These are phyloP conservation scores for Agaricus sinodeliciosus DNA, from an alignment of 768 basidiomycete genomes.

Conservation along the genomic window DNA sequence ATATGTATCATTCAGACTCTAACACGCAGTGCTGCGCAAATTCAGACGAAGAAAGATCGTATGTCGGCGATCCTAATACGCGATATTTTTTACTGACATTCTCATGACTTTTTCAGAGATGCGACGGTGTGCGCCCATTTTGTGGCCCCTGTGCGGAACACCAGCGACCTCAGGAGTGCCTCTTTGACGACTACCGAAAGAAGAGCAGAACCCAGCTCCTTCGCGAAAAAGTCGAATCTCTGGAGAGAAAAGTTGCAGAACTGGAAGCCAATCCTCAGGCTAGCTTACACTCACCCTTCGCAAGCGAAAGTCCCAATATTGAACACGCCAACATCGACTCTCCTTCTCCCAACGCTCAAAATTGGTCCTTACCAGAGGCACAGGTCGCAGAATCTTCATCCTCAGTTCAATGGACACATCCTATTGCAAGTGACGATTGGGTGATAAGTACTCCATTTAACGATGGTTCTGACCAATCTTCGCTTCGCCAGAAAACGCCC, in stretches of 20 bases:
- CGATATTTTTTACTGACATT: not conserved
- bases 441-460: not conserved
- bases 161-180: slow-evolving; percentile 44
- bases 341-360: not conserved
- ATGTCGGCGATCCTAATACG: slow-evolving; percentile 11
- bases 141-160: slow-evolving; percentile 52
- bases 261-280: slow-evolving; percentile 35
- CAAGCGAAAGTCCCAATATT: not conserved
- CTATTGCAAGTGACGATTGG: slow-evolving; percentile 7
- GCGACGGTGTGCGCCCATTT: slow-evolving; percentile 50
- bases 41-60: slow-evolving; percentile 39
- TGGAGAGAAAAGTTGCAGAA: slow-evolving; percentile 48
- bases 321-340: not conserved
- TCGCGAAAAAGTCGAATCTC: slow-evolving; percentile 45
- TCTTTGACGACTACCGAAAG: slow-evolving; percentile 54
- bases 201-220: slow-evolving; percentile 55
- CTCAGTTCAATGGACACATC: slow-evolving; percentile 2
- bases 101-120: slow-evolving; percentile 37
- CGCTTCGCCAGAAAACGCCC: slow-evolving; percentile 9
- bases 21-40: not conserved
- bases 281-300: slow-evolving; percentile 15
- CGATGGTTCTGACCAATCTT: slow-evolving; percentile 1
- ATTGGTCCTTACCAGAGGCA: slow-evolving; percentile 1
- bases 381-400: not conserved
- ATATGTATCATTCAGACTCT: not conserved